phyloP scores from a whole-genome alignment of 1,284 basidiomycete species.

The Sporisorium iseilematis-ciliati region DNA sequence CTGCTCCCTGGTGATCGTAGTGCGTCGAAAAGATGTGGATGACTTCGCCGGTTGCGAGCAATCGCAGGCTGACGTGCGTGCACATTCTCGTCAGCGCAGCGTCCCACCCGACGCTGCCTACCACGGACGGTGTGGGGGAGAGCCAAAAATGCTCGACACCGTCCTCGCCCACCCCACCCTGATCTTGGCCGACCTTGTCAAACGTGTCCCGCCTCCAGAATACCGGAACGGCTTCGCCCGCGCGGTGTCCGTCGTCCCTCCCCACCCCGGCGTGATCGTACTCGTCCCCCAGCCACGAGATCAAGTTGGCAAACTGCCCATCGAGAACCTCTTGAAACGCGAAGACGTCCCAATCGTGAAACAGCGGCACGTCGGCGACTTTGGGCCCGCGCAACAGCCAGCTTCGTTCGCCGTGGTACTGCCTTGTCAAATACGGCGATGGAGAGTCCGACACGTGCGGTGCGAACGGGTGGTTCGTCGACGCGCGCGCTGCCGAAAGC shows the following conservation, averaged over 20 bases:
- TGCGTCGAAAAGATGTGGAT: slow-evolving; percentile 59
- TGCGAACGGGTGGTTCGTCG: not conserved
- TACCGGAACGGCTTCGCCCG: slow-evolving; percentile 56
- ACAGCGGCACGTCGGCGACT: slow-evolving; percentile 44
- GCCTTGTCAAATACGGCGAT: slow-evolving; percentile 31
- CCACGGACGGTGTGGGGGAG: slow-evolving; percentile 28
- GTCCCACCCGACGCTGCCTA: slow-evolving; percentile 58
- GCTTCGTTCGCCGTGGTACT: slow-evolving; percentile 43
- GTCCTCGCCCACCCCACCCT: slow-evolving; percentile 48
- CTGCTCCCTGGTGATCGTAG: slow-evolving; percentile 57
- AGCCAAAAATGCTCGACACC: slow-evolving; percentile 62
- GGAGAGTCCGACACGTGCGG: not conserved
- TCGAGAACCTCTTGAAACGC: slow-evolving; percentile 59
- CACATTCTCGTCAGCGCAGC: slow-evolving; percentile 59
- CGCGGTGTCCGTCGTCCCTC: slow-evolving; percentile 40
- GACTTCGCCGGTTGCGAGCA: slow-evolving; percentile 33
- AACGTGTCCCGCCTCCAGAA: slow-evolving; percentile 52
- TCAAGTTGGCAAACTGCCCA: slow-evolving; percentile 30
- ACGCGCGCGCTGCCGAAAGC: slow-evolving; percentile 12
- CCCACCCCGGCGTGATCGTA: slow-evolving; percentile 52
- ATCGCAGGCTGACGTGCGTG: slow-evolving; percentile 51
- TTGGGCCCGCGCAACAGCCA: slow-evolving; percentile 46
- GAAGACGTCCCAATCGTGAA: slow-evolving; percentile 55
- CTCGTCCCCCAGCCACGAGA: slow-evolving; percentile 35
- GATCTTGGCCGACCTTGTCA: slow-evolving; percentile 11